Percentiles rank a stretch among this genome's conserved stretches.
These are phyloP conservation scores for Cystobasidium ongulense DNA, from an alignment of 768 basidiomycete species.

Conservation along the genomic window DNA sequence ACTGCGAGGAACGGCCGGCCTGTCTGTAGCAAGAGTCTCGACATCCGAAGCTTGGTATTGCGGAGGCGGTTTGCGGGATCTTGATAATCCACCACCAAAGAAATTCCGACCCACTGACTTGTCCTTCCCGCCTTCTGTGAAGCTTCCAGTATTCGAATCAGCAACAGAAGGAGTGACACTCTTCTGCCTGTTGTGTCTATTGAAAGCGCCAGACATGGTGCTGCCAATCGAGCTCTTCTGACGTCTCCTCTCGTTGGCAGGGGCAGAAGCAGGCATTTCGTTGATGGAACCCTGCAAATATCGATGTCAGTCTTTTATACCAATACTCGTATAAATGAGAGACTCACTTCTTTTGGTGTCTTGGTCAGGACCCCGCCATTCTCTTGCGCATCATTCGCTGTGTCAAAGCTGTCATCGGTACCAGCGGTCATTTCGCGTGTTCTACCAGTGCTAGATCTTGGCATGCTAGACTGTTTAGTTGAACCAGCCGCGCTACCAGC, in stretches of 20 bases:
- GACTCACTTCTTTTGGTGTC: neutral
- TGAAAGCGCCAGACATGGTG: neutral
- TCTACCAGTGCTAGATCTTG: neutral
- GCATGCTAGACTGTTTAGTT: neutral
- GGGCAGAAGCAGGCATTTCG: neutral
- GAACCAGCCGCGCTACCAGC: neutral
- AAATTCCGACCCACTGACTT: neutral
- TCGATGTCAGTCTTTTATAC: neutral
- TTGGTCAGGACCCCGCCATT: neutral
- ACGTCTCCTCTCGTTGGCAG: neutral
- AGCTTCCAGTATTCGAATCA: neutral
- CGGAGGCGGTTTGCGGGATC: constrained; percentile 31
- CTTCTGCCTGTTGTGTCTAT: neutral
- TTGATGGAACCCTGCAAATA: neutral
- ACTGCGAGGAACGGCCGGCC: neutral
- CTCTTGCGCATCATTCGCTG: neutral
- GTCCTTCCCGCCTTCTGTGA: neutral
- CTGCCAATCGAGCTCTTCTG: constrained; percentile 7
- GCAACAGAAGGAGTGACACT: neutral
- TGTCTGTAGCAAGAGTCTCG: neutral
- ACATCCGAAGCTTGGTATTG: neutral
- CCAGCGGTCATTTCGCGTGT: neutral
- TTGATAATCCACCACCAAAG: constrained; percentile 11
- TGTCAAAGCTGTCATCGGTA: constrained; percentile 2
- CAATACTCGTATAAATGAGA: neutral